phyloP scores from a whole-genome alignment of 768 basidiomycete species.

The Serendipita indica region DNA sequence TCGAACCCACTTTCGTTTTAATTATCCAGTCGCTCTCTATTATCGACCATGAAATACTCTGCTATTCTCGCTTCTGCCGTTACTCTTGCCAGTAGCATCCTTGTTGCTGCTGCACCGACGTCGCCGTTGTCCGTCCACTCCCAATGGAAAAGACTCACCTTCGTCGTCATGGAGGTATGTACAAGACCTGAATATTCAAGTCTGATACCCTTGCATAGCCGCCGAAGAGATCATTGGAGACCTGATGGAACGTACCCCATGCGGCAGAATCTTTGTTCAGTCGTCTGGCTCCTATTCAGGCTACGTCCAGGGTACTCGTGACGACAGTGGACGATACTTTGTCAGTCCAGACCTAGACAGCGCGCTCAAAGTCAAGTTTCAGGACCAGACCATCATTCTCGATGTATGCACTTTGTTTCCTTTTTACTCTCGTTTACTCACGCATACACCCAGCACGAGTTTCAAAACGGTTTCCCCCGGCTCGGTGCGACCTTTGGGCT shows the following conservation, averaged over 20 bases:
- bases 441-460: neutral
- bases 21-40: neutral
- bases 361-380: neutral
- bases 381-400: neutral
- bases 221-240: neutral
- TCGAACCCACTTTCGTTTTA: neutral
- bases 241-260: too few species aligned
- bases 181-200: neutral
- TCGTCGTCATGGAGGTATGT: neutral
- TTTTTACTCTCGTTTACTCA: neutral
- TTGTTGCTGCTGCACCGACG: neutral
- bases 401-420: neutral
- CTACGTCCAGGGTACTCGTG: neutral
- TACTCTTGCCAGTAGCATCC: neutral
- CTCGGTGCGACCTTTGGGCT: neutral
- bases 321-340: neutral
- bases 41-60: constrained; percentile 8
- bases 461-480: neutral
- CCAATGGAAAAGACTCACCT: neutral
- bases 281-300: too few species aligned
- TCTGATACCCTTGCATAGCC: neutral
- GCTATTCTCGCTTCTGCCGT: neutral
- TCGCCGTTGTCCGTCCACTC: neutral
- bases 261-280: too few species aligned
- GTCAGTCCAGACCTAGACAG: neutral